Evolutionary conservation across 75 land plant species (phyloP).

Genomic region (Pinus taeda): DNA sequence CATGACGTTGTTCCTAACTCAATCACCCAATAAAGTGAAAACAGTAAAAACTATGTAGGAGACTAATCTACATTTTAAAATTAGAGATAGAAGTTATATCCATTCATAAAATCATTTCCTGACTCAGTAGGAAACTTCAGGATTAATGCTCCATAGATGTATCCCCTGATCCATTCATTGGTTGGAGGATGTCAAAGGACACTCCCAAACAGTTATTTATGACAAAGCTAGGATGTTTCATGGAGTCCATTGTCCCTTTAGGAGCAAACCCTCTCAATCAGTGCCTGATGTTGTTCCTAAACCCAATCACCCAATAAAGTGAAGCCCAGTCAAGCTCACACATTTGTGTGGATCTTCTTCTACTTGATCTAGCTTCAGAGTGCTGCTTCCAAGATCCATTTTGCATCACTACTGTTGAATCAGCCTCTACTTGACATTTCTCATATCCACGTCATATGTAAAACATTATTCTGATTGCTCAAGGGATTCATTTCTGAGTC

Average conservation of each 20-base stretch:
- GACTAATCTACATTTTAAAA: background rate
- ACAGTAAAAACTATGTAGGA: background rate
- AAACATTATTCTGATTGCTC: no score
- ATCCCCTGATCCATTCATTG: background rate
- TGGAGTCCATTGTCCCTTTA: background rate
- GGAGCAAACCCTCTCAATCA: background rate
- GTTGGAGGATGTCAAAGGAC: background rate
- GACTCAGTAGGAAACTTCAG: background rate
- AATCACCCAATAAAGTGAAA: background rate
- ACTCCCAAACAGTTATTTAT: background rate
- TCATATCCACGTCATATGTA: no score
- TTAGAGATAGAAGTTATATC: background rate
- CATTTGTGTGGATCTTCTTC: no score
- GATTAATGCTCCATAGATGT: background rate
- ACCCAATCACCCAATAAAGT: background rate
- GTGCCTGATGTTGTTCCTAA: background rate
- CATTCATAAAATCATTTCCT: background rate
- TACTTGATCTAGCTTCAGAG: no score
- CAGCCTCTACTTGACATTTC: no score
- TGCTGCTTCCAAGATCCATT: no score
- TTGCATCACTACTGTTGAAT: no score
- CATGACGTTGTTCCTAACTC: background rate
- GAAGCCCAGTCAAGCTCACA: background rate
- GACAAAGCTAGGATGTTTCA: background rate
- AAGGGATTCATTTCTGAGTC: no score